Conservation (phyloP, 1,139 yeast genomes). For the Debaryomycetaceae sp. region DNA sequence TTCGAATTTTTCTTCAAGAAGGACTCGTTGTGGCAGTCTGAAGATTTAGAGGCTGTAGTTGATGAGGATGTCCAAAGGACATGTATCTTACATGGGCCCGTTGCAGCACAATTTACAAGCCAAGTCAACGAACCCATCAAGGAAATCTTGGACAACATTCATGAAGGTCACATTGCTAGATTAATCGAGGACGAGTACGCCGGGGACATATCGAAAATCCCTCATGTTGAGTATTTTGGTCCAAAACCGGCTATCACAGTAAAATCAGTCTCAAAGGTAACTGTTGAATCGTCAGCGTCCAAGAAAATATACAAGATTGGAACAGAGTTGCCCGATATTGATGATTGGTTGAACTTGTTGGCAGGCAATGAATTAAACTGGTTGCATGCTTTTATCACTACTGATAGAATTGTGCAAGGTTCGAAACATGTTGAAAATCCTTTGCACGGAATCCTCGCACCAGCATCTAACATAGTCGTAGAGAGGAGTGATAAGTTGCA, state of each 20-base stretch:
- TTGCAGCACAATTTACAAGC: constrained; percentile 90
- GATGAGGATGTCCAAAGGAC: constrained; percentile 97
- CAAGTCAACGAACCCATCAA: constrained; percentile 89
- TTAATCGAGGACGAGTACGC: constrained; percentile 67
- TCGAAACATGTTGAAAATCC: constrained; percentile 77
- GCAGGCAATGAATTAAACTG: constrained; percentile 81
- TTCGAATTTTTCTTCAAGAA: constrained; percentile 96
- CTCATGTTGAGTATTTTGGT: constrained; percentile 87
- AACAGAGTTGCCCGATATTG: constrained; percentile 43
- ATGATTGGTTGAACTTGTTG: constrained; percentile 72
- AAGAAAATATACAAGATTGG: constrained; percentile 36
- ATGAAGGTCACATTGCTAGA: constrained; percentile 79
- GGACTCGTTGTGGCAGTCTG: constrained; percentile 99
- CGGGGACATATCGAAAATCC: constrained; percentile 69
- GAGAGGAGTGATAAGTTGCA: constrained; percentile 59
- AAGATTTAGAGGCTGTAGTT: constrained; percentile 92
- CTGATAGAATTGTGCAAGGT: constrained; percentile 82
- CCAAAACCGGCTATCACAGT: constrained; percentile 47
- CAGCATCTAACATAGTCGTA: constrained; percentile 62
- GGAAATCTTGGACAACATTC: constrained; percentile 82
- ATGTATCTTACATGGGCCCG: constrained; percentile 98
- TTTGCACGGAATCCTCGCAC: constrained; percentile 73
- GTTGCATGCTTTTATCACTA: constrained; percentile 87
- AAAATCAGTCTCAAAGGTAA: constrained; percentile 21
- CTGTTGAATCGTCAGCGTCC: constrained; percentile 31